phyloP scores from a whole-genome alignment of 495 filamentous ascomycete genomes.

The Daldinia bambusicola region DNA sequence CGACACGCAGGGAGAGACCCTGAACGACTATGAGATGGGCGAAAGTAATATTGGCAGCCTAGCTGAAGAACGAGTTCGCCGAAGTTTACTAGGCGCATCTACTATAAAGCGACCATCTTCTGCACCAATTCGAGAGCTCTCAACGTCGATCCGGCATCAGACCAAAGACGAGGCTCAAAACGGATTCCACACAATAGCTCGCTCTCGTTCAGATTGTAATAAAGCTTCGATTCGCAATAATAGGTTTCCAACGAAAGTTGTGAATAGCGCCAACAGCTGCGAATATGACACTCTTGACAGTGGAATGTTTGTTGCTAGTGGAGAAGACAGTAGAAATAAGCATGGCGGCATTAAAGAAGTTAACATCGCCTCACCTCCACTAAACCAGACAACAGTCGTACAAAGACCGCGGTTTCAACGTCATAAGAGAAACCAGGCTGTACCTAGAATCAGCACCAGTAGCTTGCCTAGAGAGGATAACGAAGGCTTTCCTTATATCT shows the following conservation, averaged over 20 bases:
- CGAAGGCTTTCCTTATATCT: slow-evolving; percentile 43
- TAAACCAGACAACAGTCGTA: slow-evolving; percentile 2
- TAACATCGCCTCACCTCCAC: not conserved
- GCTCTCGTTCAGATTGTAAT: slow-evolving; percentile 11
- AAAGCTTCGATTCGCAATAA: not conserved
- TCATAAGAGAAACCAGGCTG: slow-evolving; percentile 44
- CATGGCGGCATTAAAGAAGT: not conserved
- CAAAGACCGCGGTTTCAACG: slow-evolving; percentile 32
- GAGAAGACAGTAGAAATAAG: not conserved
- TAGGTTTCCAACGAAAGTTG: not conserved
- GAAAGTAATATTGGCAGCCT: not conserved
- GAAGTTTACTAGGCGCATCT: not conserved
- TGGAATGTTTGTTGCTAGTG: not conserved
- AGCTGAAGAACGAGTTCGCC: slow-evolving; percentile 5
- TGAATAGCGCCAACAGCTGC: not conserved
- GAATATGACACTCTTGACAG: not conserved
- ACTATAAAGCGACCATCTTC: slow-evolving; percentile 28
- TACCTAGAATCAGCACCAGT: slow-evolving; percentile 45
- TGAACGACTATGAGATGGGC: slow-evolving; percentile 17
- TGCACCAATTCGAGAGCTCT: slow-evolving; percentile 17
- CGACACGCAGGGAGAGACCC: slow-evolving; percentile 33
- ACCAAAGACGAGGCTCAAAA: not conserved
- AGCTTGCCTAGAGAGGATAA: slow-evolving; percentile 43
- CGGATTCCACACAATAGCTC: slow-evolving; percentile 18
- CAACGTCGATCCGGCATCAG: slow-evolving; percentile 2